Conservation (phyloP, 805 yeast genomes). For the Saccharomycopsis malanga region DNA sequence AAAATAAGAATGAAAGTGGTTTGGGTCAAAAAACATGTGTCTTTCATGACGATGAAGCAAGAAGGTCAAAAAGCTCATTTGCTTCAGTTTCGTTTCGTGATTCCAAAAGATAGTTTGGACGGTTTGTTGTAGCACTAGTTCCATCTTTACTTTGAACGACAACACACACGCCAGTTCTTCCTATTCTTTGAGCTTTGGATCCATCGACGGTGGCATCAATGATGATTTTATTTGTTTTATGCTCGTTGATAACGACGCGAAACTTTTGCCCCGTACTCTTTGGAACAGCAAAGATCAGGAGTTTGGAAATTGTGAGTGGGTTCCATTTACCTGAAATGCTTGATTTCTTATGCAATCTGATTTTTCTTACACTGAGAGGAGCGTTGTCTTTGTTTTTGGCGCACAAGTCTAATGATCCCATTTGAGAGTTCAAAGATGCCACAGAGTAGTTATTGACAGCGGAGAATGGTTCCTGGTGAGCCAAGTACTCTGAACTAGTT, state of each 20-base stretch:
- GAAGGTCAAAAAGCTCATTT: constrained; percentile 14
- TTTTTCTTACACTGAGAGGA: constrained; percentile 10
- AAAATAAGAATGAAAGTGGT: too few species aligned
- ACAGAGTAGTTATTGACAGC: neutral
- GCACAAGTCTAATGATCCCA: neutral
- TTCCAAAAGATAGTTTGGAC: constrained; percentile 20
- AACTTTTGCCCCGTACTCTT: neutral
- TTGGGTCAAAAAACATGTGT: too few species aligned
- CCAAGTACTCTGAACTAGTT: constrained; percentile 2
- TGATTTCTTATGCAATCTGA: constrained; percentile 19
- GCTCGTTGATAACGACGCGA: constrained; percentile 13
- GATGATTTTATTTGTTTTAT: constrained; percentile 14
- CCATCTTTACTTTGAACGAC: constrained; percentile 20
- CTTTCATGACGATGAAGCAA: too few species aligned
- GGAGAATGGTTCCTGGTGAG: neutral
- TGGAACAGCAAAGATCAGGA: constrained; percentile 1
- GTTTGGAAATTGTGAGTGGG: constrained; percentile 15
- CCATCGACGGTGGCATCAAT: constrained; percentile 17
- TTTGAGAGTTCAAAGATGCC: neutral
- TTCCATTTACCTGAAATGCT: constrained; percentile 22
- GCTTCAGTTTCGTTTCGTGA: constrained; percentile 18
- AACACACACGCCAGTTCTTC: constrained; percentile 19
- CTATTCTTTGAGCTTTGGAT: constrained; percentile 12
- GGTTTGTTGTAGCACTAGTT: neutral
- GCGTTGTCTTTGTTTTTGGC: neutral